Evolutionary conservation across 2,329 filamentous ascomycete genomes (phyloP).

Genomic region (Ophiobolus disseminans): DNA sequence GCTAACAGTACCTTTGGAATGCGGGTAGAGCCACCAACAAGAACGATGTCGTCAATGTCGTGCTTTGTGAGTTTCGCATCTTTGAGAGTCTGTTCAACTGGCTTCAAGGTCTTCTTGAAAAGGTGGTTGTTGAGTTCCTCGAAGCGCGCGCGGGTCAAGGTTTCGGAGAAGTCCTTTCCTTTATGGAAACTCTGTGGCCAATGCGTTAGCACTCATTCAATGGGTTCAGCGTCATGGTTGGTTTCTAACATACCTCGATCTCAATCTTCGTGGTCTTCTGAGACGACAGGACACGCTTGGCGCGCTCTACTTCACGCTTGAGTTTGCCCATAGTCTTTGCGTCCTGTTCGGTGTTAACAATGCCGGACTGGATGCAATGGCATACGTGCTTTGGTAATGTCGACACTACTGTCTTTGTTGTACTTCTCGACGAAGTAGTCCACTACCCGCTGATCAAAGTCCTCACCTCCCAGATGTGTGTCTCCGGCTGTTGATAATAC

Average conservation of each 20-base stretch:
- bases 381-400: conserved; percentile 94
- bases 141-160: conserved; percentile 97
- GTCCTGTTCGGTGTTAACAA: too few species aligned
- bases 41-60: conserved; percentile 94
- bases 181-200: conserved; percentile 96
- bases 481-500: conserved; percentile 95
- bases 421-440: conserved; percentile 95
- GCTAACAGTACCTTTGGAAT: conserved; percentile 99
- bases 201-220: too few species aligned
- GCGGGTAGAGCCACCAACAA: conserved; percentile 98
- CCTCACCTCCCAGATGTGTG: conserved; percentile 96
- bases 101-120: conserved; percentile 99
- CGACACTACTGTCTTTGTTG: conserved; percentile 97
- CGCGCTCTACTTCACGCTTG: conserved; percentile 99
- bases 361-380: too few species aligned
- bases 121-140: conserved; percentile 99
- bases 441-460: conserved; percentile 98
- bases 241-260: too few species aligned
- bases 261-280: conserved; percentile 94
- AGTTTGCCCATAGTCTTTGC: conserved; percentile 98
- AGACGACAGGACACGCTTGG: conserved; percentile 93
- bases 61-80: conserved; percentile 97
- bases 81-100: conserved; percentile 97
- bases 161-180: conserved; percentile 98
- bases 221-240: too few species aligned